Evolutionary conservation across 441 rosid genomes (phyloP), one percentile per base, ranked within the genome.

Genomic region (Croton setiger): DNA sequence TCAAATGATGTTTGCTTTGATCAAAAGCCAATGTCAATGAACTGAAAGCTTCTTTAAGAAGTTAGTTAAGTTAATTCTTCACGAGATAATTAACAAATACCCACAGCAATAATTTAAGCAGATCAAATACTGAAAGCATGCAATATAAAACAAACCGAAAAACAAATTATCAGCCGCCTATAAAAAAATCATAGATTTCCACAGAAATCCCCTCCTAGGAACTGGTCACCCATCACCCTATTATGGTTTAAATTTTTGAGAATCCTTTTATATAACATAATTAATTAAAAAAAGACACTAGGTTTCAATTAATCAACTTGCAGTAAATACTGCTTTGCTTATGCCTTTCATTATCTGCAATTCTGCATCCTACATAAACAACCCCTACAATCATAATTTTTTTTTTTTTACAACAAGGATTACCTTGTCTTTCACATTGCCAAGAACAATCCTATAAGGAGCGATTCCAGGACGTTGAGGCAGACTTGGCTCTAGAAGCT

Each of bases 391-490:
- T 27, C 31, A 27, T 27, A 27, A 27, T 27, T 27, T 27, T 27
- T 27, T 27, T 27, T 27, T 14, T 17, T 17, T 17, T 18, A 21
- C 37, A 54, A 58, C 54, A 72, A 76, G 64, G 52, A 70, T 65
- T 79, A 93, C 97, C 98, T 93, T 89, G 67, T 93, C 97, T 83
- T 91, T 91, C 49, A 93, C 95, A 72, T 89, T 80, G 13, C 97
- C 94, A 64, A 93, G 95, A 75, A 93, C 89, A 79, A 93, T 88
- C 77, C 97, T 83, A 63, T 93, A 91, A 45, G 98, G 97, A 79
- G 95, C 93, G 66, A 88, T 82, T 78, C 91, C 96, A 64, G 98
- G 87, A 64, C 68, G 86, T 76, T 80, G 82, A 74, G 96, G 87
- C 64, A 75, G 85, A 67, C 90, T 86, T 72, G 97, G 97, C 81